These are phyloP conservation scores for Rhododendron simsii DNA, from an alignment of 148 eudicot genomes.

Conservation along the genomic window DNA sequence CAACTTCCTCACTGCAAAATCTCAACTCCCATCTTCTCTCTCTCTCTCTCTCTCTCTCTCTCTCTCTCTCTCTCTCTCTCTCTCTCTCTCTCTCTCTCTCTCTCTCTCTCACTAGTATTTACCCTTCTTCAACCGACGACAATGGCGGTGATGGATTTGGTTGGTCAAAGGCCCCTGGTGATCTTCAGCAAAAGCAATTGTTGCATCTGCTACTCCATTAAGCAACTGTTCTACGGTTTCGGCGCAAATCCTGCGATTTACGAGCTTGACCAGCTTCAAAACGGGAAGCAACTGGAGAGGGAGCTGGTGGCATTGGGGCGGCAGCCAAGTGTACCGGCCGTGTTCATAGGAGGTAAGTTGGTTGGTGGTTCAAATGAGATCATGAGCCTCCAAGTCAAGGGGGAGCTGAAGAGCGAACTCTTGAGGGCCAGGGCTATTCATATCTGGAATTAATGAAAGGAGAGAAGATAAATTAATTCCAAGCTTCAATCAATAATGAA, in stretches of 20 bases:
- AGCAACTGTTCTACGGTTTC: conserved; percentile 50
- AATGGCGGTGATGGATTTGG: not conserved
- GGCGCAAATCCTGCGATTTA: conserved; percentile 32
- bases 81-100: not conserved
- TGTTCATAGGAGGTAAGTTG: conserved; percentile 55
- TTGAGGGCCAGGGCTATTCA: conserved; percentile 58
- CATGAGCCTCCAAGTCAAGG: conserved; percentile 65
- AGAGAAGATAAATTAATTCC: not conserved
- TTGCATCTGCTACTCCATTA: conserved; percentile 58
- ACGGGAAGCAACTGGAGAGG: conserved; percentile 57
- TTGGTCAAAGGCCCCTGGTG: conserved; percentile 25
- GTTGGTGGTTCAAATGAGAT: conserved; percentile 76
- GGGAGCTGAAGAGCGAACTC: conserved; percentile 48
- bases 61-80: not conserved
- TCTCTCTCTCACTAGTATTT: no score
- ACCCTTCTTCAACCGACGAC: not conserved
- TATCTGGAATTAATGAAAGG: not conserved
- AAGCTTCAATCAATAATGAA: not conserved
- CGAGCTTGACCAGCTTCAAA: conserved; percentile 60
- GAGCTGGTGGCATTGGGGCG: conserved; percentile 37
- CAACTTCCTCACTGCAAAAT: conserved; percentile 2
- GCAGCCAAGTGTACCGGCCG: conserved; percentile 51
- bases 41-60: not conserved
- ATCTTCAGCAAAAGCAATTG: conserved; percentile 73
- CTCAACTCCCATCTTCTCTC: not conserved